A percentile compares a stretch with the other conserved stretches of the same genome.
Evolutionary conservation across 1,139 yeast species (phyloP).

Genomic region (Candida pseudoviswanathii): DNA sequence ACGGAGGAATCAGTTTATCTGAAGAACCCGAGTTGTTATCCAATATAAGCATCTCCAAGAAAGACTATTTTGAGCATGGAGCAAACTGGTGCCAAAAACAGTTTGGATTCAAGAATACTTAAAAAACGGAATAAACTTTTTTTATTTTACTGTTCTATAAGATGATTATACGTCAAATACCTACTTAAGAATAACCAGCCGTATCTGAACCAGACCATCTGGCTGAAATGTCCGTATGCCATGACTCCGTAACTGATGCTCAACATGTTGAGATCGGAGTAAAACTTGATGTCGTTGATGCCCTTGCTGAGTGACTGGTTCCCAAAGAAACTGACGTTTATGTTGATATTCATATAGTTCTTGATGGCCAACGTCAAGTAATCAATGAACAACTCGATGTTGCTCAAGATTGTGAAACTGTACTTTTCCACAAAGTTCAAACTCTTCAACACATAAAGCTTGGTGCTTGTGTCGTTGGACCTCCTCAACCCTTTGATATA

Average conservation of each 20-base stretch:
- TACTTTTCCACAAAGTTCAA: slow-evolving; percentile 54
- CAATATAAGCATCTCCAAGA: slow-evolving; percentile 64
- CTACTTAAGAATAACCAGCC: slow-evolving; percentile 82
- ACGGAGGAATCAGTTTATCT: slow-evolving; percentile 53
- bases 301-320: slow-evolving; percentile 16
- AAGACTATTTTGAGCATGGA: slow-evolving; percentile 87
- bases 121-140: slow-evolving; percentile 3
- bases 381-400: slow-evolving; percentile 43
- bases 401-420: slow-evolving; percentile 51
- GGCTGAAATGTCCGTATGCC: slow-evolving; percentile 83
- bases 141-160: slow-evolving; percentile 31
- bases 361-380: slow-evolving; percentile 35
- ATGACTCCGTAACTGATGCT: slow-evolving; percentile 70
- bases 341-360: slow-evolving; percentile 36
- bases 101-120: slow-evolving; percentile 60
- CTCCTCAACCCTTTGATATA: slow-evolving; percentile 22
- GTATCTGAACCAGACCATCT: slow-evolving; percentile 95
- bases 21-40: slow-evolving; percentile 48
- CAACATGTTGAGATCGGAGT: slow-evolving; percentile 59
- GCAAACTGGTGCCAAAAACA: slow-evolving; percentile 76
- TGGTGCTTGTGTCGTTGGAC: slow-evolving; percentile 14
- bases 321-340: slow-evolving; percentile 45
- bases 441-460: slow-evolving; percentile 44
- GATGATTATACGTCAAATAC: slow-evolving; percentile 74
- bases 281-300: slow-evolving; percentile 40